Conservation (phyloP, 257 asterid genomes). For the Cynanchum wilfordii region DNA sequence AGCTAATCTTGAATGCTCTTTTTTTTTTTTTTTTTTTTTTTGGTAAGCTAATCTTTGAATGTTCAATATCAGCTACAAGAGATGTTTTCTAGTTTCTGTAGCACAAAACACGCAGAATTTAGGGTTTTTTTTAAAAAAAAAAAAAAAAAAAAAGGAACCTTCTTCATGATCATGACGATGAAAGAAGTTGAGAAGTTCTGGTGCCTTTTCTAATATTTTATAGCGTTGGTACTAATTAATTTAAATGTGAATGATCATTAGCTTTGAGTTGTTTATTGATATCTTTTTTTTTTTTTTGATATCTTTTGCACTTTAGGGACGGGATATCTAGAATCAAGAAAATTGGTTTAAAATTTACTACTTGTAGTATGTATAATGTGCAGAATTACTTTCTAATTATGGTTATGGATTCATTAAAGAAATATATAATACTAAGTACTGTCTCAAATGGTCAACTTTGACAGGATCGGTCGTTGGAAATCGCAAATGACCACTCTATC, state of each 20-base stretch:
- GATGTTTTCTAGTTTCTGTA: background rate
- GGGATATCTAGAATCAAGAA: background rate
- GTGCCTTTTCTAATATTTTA: background rate
- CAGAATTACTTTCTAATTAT: background rate
- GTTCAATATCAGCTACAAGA: background rate
- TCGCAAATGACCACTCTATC: slow-evolving; percentile 12
- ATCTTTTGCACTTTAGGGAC: background rate
- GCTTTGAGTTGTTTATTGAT: background rate
- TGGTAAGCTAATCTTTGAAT: too few relatives aligned
- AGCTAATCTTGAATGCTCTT: too few relatives aligned
- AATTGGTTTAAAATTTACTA: background rate
- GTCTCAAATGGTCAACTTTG: background rate
- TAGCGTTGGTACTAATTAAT: background rate
- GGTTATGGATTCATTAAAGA: background rate
- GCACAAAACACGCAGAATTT: background rate
- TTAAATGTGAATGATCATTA: background rate
- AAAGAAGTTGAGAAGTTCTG: background rate
- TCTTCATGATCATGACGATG: background rate
- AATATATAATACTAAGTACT: background rate
- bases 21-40: too few relatives aligned
- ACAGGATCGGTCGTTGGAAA: slow-evolving; percentile 27
- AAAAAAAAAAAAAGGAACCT: background rate
- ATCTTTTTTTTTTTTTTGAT: background rate
- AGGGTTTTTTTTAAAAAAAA: background rate
- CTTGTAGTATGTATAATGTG: too few relatives aligned